Evolutionary conservation across 257 asterid species (phyloP).

Genomic region (Solanum acaule): DNA sequence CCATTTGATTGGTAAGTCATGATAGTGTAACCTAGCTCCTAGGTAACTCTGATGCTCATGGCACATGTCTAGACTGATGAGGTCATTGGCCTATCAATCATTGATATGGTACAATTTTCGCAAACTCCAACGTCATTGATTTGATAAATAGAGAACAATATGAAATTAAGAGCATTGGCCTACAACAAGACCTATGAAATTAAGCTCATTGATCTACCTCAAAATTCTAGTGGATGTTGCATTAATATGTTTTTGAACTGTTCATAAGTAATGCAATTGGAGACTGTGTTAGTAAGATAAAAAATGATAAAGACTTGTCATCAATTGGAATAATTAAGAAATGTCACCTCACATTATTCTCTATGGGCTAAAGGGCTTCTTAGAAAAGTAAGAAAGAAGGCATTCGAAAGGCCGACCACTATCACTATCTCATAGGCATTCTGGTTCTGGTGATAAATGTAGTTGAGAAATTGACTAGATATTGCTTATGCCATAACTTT

Average conservation of each 20-base stretch:
- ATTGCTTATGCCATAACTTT: background rate
- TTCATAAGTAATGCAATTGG: slow-evolving; percentile 2
- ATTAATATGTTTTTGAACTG: background rate
- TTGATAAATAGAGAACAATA: background rate
- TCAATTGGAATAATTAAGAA: background rate
- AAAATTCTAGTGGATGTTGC: slow-evolving; percentile 10
- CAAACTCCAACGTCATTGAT: too few relatives aligned
- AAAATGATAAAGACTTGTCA: background rate
- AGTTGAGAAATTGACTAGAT: background rate
- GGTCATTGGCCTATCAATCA: background rate
- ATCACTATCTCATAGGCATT: too few relatives aligned
- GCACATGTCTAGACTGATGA: background rate
- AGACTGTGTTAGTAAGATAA: background rate
- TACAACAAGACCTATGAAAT: too few relatives aligned
- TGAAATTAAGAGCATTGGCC: too few relatives aligned
- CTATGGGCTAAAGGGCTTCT: background rate
- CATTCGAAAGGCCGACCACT: too few relatives aligned
- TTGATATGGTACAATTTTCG: background rate
- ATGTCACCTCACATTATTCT: background rate
- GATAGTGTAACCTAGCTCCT: background rate
- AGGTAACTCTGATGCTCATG: background rate
- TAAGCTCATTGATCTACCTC: background rate
- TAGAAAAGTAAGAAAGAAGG: too few relatives aligned
- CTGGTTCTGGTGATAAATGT: too few relatives aligned
- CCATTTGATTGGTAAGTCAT: background rate